Evolutionary conservation across 1,139 yeast species (phyloP).

Genomic region (Candida tetrigidarum): DNA sequence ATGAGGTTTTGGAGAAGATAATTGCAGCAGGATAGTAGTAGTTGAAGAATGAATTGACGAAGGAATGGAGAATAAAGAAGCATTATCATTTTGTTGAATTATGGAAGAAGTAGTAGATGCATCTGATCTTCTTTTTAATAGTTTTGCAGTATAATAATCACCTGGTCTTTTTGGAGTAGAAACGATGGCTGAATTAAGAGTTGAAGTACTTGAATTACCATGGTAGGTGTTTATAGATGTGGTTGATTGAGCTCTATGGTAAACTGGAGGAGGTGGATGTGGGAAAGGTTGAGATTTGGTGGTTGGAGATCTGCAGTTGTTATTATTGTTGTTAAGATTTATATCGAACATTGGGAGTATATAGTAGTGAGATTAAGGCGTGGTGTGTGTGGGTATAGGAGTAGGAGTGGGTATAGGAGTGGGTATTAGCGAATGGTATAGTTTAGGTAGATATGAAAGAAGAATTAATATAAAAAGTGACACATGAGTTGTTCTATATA

Average conservation of each 20-base stretch:
- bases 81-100: background rate
- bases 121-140: constrained; percentile 14
- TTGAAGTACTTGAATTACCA: background rate
- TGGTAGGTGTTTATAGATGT: background rate
- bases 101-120: background rate
- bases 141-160: constrained; percentile 43
- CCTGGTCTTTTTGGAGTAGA: constrained; percentile 40
- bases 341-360: background rate
- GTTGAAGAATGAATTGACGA: constrained; percentile 3
- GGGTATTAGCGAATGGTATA: background rate
- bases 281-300: background rate
- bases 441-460: background rate
- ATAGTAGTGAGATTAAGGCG: background rate
- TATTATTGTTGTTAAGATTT: background rate
- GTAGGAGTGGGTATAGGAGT: background rate
- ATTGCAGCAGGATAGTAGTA: constrained; percentile 1
- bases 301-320: background rate
- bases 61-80: constrained; percentile 1
- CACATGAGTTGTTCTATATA: background rate
- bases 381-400: background rate
- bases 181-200: background rate
- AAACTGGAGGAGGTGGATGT: constrained; percentile 6
- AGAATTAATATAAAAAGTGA: too few species aligned
- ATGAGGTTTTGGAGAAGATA: constrained; percentile 14
- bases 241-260: constrained; percentile 3